A percentile compares a stretch with the other conserved stretches of the same genome.
phyloP scores from a whole-genome alignment of 257 asterid genomes.

The Petunia axillaris region DNA sequence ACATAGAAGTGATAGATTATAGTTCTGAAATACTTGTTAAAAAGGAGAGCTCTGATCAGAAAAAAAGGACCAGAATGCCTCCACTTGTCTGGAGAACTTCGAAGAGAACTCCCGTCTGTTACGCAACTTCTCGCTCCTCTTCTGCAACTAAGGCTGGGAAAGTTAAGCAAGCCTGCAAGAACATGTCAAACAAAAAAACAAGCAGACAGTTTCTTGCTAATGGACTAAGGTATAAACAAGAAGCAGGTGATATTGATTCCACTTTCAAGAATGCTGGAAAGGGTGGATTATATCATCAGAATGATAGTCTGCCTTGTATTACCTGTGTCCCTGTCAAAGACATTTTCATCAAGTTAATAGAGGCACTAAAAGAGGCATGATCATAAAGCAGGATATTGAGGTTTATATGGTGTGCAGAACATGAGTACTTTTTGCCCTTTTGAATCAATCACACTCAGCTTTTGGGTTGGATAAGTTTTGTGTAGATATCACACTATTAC shows the following conservation, averaged over 20 bases:
- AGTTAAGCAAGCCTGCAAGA: conserved; percentile 25
- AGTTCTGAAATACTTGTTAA: conserved; percentile 29
- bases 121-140: conserved; percentile 36
- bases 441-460: too few relatives aligned
- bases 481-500: conserved; percentile 5
- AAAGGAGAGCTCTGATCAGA: conserved; percentile 22
- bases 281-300: background rate
- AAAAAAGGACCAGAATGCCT: conserved; percentile 20
- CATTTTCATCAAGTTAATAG: conserved; percentile 46
- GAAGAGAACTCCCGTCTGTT: conserved; percentile 62
- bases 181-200: conserved; percentile 1
- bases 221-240: background rate
- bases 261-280: conserved; percentile 25
- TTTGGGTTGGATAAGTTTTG: background rate
- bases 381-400: background rate
- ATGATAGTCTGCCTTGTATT: background rate
- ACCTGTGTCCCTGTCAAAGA: conserved; percentile 60
- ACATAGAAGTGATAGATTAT: conserved; percentile 40
- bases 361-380: conserved; percentile 40
- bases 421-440: background rate
- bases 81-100: conserved; percentile 61
- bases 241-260: background rate
- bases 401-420: background rate
- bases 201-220: background rate
- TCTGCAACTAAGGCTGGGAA: conserved; percentile 26